A percentile compares a stretch with the other conserved stretches of the same genome.
phyloP scores from a whole-genome alignment of 2,329 filamentous ascomycete species.

The Chaetomium globosum region DNA sequence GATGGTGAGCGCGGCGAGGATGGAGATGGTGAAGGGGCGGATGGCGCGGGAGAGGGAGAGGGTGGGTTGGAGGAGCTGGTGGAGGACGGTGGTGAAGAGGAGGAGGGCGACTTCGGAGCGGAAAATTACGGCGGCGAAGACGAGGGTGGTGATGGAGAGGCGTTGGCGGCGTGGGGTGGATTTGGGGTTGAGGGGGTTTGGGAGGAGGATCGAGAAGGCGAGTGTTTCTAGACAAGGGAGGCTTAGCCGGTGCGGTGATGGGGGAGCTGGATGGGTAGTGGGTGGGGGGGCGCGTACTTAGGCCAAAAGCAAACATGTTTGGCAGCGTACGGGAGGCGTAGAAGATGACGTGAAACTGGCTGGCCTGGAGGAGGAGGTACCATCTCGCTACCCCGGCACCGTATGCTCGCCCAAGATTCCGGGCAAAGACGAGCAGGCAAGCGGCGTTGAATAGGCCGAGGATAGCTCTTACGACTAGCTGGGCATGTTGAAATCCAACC shows the following conservation, averaged over 20 bases:
- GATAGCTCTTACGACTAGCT: constrained; percentile 69
- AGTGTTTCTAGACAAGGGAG: too few relatives aligned
- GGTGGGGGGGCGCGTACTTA: constrained; percentile 59
- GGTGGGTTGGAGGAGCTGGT: constrained; percentile 61
- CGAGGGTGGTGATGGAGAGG: constrained; percentile 72
- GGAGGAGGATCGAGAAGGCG: constrained; percentile 56
- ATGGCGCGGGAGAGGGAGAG: constrained; percentile 62
- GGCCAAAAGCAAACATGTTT: constrained; percentile 92
- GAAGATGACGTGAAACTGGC: constrained; percentile 90
- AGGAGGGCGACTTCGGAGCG: constrained; percentile 86
- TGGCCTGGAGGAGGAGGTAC: constrained; percentile 76
- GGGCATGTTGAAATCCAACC: constrained; percentile 58
- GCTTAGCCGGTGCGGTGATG: too few relatives aligned
- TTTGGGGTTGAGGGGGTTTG: constrained; percentile 41
- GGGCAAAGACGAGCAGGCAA: constrained; percentile 67
- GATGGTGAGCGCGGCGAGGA: constrained; percentile 65
- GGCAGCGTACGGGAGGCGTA: constrained; percentile 90
- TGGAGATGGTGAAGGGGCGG: constrained; percentile 65
- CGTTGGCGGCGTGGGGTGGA: constrained; percentile 53
- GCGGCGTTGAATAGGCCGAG: constrained; percentile 76
- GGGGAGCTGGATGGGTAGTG: constrained; percentile 48
- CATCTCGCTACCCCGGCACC: constrained; percentile 71
- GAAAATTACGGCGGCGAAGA: constrained; percentile 80
- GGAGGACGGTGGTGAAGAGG: constrained; percentile 67
- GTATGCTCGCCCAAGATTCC: constrained; percentile 65